Conservation (phyloP, 2,329 filamentous ascomycete genomes). For the Sporothrix euskadiensis region DNA sequence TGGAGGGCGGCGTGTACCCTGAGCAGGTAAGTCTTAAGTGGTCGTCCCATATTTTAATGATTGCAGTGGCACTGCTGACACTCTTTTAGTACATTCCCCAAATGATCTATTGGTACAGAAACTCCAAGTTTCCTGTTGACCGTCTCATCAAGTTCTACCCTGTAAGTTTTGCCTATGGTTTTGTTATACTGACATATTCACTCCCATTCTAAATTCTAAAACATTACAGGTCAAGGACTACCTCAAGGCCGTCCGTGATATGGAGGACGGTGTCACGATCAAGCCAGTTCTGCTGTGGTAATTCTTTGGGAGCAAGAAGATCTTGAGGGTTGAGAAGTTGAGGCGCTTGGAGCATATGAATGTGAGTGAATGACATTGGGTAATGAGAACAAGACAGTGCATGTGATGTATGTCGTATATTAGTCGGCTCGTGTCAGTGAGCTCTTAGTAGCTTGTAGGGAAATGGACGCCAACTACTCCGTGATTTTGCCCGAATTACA, state of each 20-base stretch:
- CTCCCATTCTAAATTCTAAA: not conserved
- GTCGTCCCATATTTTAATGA: not conserved
- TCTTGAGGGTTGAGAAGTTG: not conserved
- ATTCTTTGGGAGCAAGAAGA: not conserved
- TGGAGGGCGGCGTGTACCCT: not conserved
- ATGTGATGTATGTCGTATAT: not conserved
- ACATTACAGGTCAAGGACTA: not conserved
- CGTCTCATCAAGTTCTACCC: not conserved
- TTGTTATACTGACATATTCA: not conserved
- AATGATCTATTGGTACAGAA: slow-evolving; percentile 2
- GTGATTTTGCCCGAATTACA: not conserved
- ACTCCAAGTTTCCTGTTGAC: not conserved
- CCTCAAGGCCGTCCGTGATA: not conserved
- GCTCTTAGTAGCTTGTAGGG: not conserved
- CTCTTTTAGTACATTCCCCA: not conserved
- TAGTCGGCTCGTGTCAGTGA: not conserved
- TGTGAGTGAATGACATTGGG: not conserved
- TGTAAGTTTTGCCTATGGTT: not conserved
- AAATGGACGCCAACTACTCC: not conserved
- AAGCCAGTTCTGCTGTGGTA: slow-evolving; percentile 6
- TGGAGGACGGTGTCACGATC: not conserved
- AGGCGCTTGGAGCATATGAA: not conserved
- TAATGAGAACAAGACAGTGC: not conserved
- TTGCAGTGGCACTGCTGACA: not conserved
- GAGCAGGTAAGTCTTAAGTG: not conserved